Percentiles rank a stretch among this genome's conserved stretches.
phyloP scores from a whole-genome alignment of 2,329 filamentous ascomycete species.

The Pseudogymnoascus sp. region DNA sequence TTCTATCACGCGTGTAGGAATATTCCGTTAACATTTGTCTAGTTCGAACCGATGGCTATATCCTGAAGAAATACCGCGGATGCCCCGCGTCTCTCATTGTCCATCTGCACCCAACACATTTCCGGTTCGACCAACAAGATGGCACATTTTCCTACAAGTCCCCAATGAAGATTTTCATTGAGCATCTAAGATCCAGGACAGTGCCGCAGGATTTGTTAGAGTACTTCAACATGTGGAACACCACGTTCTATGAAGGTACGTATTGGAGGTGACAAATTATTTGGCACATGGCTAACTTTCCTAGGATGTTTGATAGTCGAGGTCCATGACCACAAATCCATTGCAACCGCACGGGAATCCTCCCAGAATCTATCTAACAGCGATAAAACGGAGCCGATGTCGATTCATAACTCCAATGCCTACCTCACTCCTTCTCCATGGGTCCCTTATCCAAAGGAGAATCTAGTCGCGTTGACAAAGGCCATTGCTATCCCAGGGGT shows the following conservation, averaged over 20 bases:
- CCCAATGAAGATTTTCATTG: conserved; percentile 71
- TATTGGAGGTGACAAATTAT: neutral
- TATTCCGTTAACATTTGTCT: conserved; percentile 14
- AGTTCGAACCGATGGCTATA: conserved; percentile 69
- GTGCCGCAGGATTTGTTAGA: conserved; percentile 84
- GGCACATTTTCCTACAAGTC: conserved; percentile 88
- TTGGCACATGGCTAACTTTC: conserved; percentile 7
- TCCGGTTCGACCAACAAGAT: conserved; percentile 88
- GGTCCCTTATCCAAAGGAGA: conserved; percentile 61
- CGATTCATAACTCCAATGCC: conserved; percentile 85
- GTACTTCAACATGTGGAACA: conserved; percentile 61
- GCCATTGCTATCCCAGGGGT: conserved; percentile 17
- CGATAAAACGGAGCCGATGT: conserved; percentile 61
- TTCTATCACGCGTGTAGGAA: conserved; percentile 13
- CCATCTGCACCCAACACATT: conserved; percentile 77
- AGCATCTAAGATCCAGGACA: conserved; percentile 67
- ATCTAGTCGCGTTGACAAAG: conserved; percentile 16
- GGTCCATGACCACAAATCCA: conserved; percentile 77
- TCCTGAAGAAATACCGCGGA: conserved; percentile 70
- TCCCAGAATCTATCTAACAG: conserved; percentile 45
- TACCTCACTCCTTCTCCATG: conserved; percentile 86
- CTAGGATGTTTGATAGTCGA: conserved; percentile 80
- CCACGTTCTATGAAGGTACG: conserved; percentile 79
- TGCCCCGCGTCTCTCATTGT: conserved; percentile 74
- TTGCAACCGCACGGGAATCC: conserved; percentile 50